A percentile compares a stretch with the other conserved stretches of the same genome.
phyloP scores from a whole-genome alignment of 192 early-diverging fungal genomes.

The Oehlia diaphana region DNA sequence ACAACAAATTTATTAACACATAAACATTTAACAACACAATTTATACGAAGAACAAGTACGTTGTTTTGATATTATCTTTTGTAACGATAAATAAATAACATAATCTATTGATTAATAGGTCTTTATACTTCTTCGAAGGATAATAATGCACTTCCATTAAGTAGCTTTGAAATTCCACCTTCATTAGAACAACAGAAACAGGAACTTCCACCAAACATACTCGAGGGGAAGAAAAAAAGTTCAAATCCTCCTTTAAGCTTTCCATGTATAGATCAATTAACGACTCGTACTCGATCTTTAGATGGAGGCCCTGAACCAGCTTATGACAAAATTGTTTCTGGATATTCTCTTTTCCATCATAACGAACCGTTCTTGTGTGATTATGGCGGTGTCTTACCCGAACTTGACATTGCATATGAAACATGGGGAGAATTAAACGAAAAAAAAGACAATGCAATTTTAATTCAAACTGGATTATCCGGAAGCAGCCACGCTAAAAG shows the following conservation, averaged over 20 bases:
- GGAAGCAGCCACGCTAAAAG: slow-evolving; percentile 91
- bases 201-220: not conserved
- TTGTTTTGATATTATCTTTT: not conserved
- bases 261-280: slow-evolving; percentile 72
- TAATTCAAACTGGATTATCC: slow-evolving; percentile 94
- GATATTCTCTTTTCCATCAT: slow-evolving; percentile 69
- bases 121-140: not conserved
- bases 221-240: slow-evolving; percentile 20
- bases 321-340: slow-evolving; percentile 79
- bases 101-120: not conserved
- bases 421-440: slow-evolving; percentile 93
- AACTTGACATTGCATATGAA: slow-evolving; percentile 89
- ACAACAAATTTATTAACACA: not conserved
- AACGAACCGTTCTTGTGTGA: slow-evolving; percentile 69
- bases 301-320: slow-evolving; percentile 78
- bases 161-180: not conserved
- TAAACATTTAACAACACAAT: not conserved
- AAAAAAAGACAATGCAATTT: slow-evolving; percentile 78
- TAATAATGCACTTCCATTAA: not conserved
- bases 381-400: slow-evolving; percentile 79
- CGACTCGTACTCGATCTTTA: slow-evolving; percentile 59
- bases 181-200: not conserved
- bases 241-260: slow-evolving; percentile 69
- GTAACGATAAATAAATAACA: not conserved
- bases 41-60: not conserved